Evolutionary conservation across 768 basidiomycete genomes (phyloP).

Genomic region (Panus rudis): DNA sequence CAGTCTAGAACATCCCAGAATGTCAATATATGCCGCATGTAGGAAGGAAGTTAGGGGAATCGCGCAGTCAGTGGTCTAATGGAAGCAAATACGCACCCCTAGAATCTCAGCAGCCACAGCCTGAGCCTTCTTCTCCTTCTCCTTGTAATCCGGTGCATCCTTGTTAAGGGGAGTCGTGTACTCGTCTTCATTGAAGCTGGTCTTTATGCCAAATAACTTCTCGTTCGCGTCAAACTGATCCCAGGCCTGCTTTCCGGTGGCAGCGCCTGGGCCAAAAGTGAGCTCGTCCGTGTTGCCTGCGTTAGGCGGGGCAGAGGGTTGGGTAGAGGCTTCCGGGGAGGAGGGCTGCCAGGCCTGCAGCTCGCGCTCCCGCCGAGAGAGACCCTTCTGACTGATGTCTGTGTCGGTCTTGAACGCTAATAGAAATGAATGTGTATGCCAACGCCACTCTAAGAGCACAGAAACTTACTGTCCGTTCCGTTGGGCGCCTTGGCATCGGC

Average conservation of each 20-base stretch:
- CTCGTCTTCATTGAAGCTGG: constrained; percentile 85
- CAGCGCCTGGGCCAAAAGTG: constrained; percentile 56
- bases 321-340: constrained; percentile 18
- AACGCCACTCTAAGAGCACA: neutral
- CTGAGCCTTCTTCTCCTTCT: constrained; percentile 81
- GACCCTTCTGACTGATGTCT: constrained; percentile 62
- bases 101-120: constrained; percentile 88
- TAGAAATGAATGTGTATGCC: constrained; percentile 7
- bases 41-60: neutral
- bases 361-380: constrained; percentile 57
- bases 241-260: constrained; percentile 46
- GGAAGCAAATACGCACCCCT: constrained; percentile 59
- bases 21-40: neutral
- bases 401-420: constrained; percentile 78
- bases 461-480: constrained; percentile 55
- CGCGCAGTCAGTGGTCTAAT: neutral
- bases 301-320: constrained; percentile 19
- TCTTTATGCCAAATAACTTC: constrained; percentile 84
- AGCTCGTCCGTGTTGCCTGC: constrained; percentile 48
- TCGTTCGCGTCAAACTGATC: constrained; percentile 96
- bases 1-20: constrained; percentile 32
- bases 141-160: constrained; percentile 76
- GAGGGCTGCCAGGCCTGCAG: constrained; percentile 70
- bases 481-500: constrained; percentile 63
- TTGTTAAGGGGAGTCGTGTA: constrained; percentile 95